Evolutionary conservation across 805 yeast species (phyloP).

Genomic region (Babjeviella inositovora): DNA sequence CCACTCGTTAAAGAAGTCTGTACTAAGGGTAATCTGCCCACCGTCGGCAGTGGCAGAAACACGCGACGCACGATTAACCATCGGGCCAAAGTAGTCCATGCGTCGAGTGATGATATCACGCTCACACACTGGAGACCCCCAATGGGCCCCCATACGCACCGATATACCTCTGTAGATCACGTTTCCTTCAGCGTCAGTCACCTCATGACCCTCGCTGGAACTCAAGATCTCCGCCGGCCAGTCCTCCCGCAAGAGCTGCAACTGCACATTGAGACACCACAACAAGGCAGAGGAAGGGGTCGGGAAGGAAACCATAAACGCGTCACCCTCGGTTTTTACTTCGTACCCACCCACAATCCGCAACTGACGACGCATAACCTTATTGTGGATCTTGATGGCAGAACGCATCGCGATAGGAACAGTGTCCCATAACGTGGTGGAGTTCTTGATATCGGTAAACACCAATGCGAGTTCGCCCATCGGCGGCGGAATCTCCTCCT

Average conservation of each 20-base stretch:
- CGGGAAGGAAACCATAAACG: constrained; percentile 95
- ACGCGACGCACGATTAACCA: constrained; percentile 91
- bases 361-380: constrained; percentile 85
- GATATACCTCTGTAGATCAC: constrained; percentile 75
- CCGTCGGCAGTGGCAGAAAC: constrained; percentile 94
- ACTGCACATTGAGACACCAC: constrained; percentile 92
- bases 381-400: constrained; percentile 88
- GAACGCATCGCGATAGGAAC: constrained; percentile 91
- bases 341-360: constrained; percentile 94
- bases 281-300: constrained; percentile 78
- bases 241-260: constrained; percentile 66
- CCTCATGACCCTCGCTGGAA: constrained; percentile 70
- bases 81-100: constrained; percentile 98
- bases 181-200: constrained; percentile 41
- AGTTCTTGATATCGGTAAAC: constrained; percentile 91
- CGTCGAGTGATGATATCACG: constrained; percentile 87
- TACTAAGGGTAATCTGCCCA: constrained; percentile 85
- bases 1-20: constrained; percentile 67
- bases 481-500: constrained; percentile 89
- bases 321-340: constrained; percentile 98
- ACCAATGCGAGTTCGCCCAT: constrained; percentile 90
- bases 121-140: constrained; percentile 97
- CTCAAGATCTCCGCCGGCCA: constrained; percentile 93
- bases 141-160: constrained; percentile 96
- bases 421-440: constrained; percentile 87